phyloP scores from a whole-genome alignment of 345 rosid species.

The Erucastrum elatum region DNA sequence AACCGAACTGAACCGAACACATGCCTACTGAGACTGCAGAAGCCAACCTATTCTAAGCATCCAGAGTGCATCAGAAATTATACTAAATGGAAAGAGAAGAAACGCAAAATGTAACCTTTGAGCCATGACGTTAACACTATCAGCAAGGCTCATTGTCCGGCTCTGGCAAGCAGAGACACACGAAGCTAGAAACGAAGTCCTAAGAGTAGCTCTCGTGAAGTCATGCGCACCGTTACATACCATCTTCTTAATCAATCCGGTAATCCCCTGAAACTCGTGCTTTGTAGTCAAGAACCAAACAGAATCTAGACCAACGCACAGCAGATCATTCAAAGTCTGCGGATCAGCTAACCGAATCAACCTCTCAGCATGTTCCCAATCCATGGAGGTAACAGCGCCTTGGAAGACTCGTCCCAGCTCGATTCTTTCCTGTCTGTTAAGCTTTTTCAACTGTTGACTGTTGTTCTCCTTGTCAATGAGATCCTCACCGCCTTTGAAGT shows the following conservation, averaged over 20 bases:
- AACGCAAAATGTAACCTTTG: constrained; percentile 60
- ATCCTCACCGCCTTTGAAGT: constrained; percentile 52
- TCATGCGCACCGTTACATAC: constrained; percentile 82
- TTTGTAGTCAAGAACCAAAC: constrained; percentile 87
- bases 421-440: constrained; percentile 70
- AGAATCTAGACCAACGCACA: constrained; percentile 85
- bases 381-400: constrained; percentile 74
- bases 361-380: constrained; percentile 91
- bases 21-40: background rate
- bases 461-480: constrained; percentile 46
- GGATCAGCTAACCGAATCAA: constrained; percentile 71
- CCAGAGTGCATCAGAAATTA: background rate
- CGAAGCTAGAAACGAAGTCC: constrained; percentile 96
- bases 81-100: background rate
- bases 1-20: no score
- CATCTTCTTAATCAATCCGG: constrained; percentile 70
- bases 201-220: constrained; percentile 88
- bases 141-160: constrained; percentile 83
- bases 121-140: constrained; percentile 89
- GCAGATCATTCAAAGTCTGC: constrained; percentile 80
- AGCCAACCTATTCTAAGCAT: constrained; percentile 10
- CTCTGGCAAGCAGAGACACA: constrained; percentile 97
- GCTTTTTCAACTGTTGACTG: constrained; percentile 51
- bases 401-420: constrained; percentile 77
- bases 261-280: constrained; percentile 67